Evolutionary conservation across 2,329 filamentous ascomycete genomes (phyloP).

Genomic region (Fusarium equiseti): DNA sequence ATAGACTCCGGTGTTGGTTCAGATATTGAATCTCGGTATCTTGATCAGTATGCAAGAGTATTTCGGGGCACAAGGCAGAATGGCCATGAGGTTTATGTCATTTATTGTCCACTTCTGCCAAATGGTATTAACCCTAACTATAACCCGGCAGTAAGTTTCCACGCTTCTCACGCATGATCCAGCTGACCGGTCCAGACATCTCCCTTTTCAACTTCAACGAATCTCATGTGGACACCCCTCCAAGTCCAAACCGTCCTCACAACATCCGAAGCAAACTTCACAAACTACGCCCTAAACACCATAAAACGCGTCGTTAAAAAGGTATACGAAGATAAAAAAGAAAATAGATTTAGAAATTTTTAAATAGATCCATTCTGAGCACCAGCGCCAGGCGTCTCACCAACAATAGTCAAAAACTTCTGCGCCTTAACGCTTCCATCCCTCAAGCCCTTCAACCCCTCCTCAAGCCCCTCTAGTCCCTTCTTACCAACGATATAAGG

Average conservation of each 20-base stretch:
- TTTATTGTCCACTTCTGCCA: slow-evolving; percentile 40
- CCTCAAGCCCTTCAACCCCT: background rate
- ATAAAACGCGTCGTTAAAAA: slow-evolving; percentile 29
- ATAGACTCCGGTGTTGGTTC: rapidly evolving
- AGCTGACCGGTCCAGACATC: slow-evolving; percentile 16
- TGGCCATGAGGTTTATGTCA: slow-evolving; percentile 21
- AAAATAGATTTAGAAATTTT: background rate
- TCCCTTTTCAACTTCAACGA: slow-evolving; percentile 41
- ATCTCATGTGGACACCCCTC: slow-evolving; percentile 41
- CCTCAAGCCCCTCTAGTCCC: background rate
- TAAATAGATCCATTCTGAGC: background rate
- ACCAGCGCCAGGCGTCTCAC: slow-evolving; percentile 1
- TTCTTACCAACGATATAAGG: slow-evolving; percentile 18
- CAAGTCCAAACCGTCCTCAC: slow-evolving; percentile 31
- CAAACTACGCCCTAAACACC: slow-evolving; percentile 25
- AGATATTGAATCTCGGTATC: slow-evolving; percentile 6
- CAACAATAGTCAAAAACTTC: slow-evolving; percentile 13
- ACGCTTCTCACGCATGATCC: rapidly evolving
- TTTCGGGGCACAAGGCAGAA: slow-evolving; percentile 26
- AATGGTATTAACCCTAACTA: slow-evolving; percentile 13
- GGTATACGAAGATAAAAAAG: slow-evolving; percentile 29
- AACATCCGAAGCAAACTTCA: slow-evolving; percentile 23
- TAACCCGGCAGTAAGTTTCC: slow-evolving; percentile 32
- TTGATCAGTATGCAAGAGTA: slow-evolving; percentile 27
- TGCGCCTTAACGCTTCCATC: background rate